Conservation (phyloP, 2,329 filamentous ascomycete species). For the Exophiala spinifera region DNA sequence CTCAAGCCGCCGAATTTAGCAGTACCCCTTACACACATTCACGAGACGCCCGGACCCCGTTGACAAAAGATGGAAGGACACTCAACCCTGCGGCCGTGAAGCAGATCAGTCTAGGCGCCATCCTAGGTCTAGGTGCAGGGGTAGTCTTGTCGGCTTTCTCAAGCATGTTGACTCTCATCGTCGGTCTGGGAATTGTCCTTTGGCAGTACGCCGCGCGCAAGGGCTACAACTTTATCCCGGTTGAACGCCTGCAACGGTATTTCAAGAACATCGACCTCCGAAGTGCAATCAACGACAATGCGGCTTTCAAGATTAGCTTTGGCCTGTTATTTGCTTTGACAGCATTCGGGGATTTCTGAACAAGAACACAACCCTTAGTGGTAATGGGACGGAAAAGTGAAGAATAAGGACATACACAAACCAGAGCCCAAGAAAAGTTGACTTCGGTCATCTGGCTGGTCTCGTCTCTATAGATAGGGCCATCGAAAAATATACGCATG, state of each 20-base stretch:
- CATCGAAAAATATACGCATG: no score
- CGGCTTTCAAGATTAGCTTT: constrained; percentile 48
- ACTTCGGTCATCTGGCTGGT: no score
- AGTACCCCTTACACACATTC: constrained; percentile 23
- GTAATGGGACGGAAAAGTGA: no score
- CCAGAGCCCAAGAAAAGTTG: no score
- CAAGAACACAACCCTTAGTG: neutral
- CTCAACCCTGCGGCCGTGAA: constrained; percentile 35
- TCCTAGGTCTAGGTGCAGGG: constrained; percentile 43
- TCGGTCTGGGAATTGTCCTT: constrained; percentile 44
- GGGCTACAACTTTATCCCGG: constrained; percentile 46
- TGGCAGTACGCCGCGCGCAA: constrained; percentile 47
- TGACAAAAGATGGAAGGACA: constrained; percentile 25
- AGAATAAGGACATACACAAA: no score
- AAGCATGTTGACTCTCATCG: constrained; percentile 41
- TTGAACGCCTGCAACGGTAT: constrained; percentile 40
- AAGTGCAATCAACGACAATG: constrained; percentile 38
- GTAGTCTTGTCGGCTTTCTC: constrained; percentile 46
- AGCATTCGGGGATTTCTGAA: constrained; percentile 39
- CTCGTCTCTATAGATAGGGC: no score
- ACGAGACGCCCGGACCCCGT: constrained; percentile 24
- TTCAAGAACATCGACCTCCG: constrained; percentile 42
- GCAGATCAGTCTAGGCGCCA: constrained; percentile 46
- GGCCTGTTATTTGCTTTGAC: constrained; percentile 45
- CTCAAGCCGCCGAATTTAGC: constrained; percentile 21